Conservation (phyloP, 164 flowering plant species). For the Saururus chinensis region DNA sequence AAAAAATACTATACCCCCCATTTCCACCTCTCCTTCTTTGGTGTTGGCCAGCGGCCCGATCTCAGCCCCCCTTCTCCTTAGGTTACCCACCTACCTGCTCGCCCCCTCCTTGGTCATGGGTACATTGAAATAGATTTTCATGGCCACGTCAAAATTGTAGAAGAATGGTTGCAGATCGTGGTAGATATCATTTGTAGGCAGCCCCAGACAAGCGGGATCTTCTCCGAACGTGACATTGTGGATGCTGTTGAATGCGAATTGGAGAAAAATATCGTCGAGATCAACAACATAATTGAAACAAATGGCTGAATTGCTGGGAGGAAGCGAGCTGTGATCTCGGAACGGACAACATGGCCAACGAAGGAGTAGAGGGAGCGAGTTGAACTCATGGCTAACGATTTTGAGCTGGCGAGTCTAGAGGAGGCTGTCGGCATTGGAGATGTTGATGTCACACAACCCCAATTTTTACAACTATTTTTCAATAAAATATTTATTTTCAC, state of each 20-base stretch:
- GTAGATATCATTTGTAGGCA: no score
- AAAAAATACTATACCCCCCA: no score
- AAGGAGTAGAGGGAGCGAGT: constrained; percentile 33
- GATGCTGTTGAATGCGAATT: constrained; percentile 29
- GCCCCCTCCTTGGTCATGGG: no score
- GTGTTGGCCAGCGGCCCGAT: no score
- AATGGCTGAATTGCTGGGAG: constrained; percentile 16
- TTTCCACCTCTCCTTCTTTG: no score
- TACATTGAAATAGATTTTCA: constrained; percentile 8
- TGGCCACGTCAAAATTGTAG: constrained; percentile 31
- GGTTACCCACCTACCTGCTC: no score
- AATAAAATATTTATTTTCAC: no score
- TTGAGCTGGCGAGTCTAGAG: constrained; percentile 37
- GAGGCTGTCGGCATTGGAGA: constrained; percentile 32
- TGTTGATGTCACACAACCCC: no score
- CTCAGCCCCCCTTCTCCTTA: no score
- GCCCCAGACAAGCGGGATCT: constrained; percentile 16
- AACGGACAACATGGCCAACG: constrained; percentile 17
- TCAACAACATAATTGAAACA: constrained; percentile 14
- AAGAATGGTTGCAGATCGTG: constrained; percentile 13
- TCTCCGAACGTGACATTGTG: constrained; percentile 38
- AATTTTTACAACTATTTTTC: no score
- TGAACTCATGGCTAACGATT: constrained; percentile 40
- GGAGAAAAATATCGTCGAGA: constrained; percentile 22
- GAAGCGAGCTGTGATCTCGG: constrained; percentile 18